phyloP scores from a whole-genome alignment of 495 filamentous ascomycete genomes.

The Cenococcum geophilum region DNA sequence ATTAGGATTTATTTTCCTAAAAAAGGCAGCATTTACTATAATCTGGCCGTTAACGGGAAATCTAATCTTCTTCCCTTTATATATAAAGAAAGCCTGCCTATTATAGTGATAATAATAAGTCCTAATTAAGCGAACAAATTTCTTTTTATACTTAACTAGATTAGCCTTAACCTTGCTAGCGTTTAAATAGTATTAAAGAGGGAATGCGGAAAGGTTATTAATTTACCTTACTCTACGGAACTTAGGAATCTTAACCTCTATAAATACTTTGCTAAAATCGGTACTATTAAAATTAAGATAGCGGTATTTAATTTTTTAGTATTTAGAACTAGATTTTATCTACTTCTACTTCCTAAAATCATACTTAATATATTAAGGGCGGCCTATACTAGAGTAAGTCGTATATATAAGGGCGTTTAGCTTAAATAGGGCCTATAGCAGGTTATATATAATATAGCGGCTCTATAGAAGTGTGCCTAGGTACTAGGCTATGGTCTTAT shows the following conservation, averaged over 20 bases:
- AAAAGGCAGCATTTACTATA: too few relatives aligned
- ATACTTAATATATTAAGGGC: slow-evolving; percentile 22
- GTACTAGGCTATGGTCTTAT: slow-evolving; percentile 34
- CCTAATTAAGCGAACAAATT: slow-evolving; percentile 23
- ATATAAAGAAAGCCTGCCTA: slow-evolving; percentile 20
- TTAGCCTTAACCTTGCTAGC: neutral
- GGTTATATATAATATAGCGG: slow-evolving; percentile 44
- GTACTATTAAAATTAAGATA: slow-evolving; percentile 13
- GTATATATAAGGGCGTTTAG: slow-evolving; percentile 42
- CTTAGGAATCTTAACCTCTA: neutral
- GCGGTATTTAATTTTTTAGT: neutral
- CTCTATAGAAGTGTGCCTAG: slow-evolving; percentile 40
- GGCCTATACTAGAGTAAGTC: slow-evolving; percentile 40
- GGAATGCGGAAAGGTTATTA: neutral
- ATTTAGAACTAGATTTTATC: neutral
- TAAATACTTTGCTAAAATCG: neutral
- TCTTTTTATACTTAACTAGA: slow-evolving; percentile 6
- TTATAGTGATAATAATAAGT: slow-evolving; percentile 19
- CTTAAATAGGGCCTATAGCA: slow-evolving; percentile 46
- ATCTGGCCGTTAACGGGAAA: too few relatives aligned
- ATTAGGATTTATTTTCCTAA: too few relatives aligned
- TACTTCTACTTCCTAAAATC: neutral
- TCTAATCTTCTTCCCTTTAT: slow-evolving; percentile 15
- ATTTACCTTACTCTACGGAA: slow-evolving; percentile 1
- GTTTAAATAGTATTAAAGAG: neutral